A percentile compares a stretch with the other conserved stretches of the same genome.
These are phyloP conservation scores for Singerocomus inundabilis DNA, from an alignment of 1,284 basidiomycete genomes.

Conservation along the genomic window DNA sequence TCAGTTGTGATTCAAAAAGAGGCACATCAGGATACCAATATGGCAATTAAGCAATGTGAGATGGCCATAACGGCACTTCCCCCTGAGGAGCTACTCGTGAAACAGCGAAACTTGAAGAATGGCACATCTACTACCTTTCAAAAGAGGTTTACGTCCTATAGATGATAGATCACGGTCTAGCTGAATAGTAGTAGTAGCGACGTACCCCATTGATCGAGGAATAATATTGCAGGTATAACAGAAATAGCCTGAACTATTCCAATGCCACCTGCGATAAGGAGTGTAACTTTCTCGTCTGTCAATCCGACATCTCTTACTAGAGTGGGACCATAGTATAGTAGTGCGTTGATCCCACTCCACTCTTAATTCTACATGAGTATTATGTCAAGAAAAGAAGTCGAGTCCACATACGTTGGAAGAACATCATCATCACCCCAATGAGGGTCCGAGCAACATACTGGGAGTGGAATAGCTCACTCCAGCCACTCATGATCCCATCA, in stretches of 20 bases:
- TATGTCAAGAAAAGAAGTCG: neutral
- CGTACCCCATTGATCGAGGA: conserved; percentile 72
- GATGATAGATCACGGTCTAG: neutral
- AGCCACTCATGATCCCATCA: conserved; percentile 33
- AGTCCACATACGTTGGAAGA: conserved; percentile 66
- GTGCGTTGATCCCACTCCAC: conserved; percentile 81
- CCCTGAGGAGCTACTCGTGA: conserved; percentile 32
- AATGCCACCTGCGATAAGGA: conserved; percentile 73
- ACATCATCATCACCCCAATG: conserved; percentile 71
- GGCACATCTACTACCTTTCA: conserved; percentile 43
- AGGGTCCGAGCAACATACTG: conserved; percentile 59
- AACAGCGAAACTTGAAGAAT: neutral
- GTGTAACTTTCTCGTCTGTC: conserved; percentile 46
- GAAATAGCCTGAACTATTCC: conserved; percentile 78
- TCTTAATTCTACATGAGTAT: conserved; percentile 41
- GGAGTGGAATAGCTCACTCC: conserved; percentile 53
- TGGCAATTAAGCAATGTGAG: conserved; percentile 70
- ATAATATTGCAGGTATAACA: conserved; percentile 70
- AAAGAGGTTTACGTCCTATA: conserved; percentile 60
- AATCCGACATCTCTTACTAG: conserved; percentile 66
- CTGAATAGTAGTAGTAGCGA: neutral
- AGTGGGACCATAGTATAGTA: conserved; percentile 79
- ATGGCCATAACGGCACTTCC: conserved; percentile 72
- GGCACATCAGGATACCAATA: conserved; percentile 45
- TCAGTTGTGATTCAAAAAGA: neutral